Evolutionary conservation across 169 alveolate genomes (phyloP), one percentile per base, ranked within the genome.

Genomic region (Eimeria necatrix): DNA sequence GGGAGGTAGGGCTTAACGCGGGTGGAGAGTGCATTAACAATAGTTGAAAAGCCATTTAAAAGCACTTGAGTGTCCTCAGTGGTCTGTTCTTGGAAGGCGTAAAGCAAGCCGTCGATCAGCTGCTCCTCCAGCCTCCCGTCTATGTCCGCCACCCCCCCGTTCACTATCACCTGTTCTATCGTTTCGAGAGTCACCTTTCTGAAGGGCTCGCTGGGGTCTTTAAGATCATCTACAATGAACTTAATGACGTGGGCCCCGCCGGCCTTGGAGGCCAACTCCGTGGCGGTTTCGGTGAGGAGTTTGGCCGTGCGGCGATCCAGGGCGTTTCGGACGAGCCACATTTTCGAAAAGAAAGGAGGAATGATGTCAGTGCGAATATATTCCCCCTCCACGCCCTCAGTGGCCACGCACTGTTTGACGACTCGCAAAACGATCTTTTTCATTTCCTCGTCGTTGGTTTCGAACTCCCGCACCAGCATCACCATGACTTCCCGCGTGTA

Each of bases 371-470:
- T 98, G 51, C 99, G 98, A 56, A 99, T 98, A 96, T 99, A 99
- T 80, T 97, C 98, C n/a, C 99, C 98, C 80, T 99, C 99, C 18
- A 99, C 99, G 51, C 99, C 99, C 91, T 99, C 99, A 22, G 99
- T 98, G 91, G 99, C 97, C 41, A 99, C 99, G 94, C 99, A 99
- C 97, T 99, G 99, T 95, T 99, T 99, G 52, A 99, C 99, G 48
- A 99, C 99, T 93, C 97, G 97, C 87, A 98, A 96, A 52, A 99
- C 99, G 59, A 99, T 98, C 96, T 98, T 98, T 96, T 98, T 98
- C 99, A 99, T 99, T 95, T 99, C 99, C 86, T 99, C 99, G 89
- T 99, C 99, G 14, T 99, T 99, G 24, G 99, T 98, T 78, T 97
- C 97, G 96, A 99, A 99, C 97, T 99, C 99, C 64, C 99, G 98